Conservation (phyloP, 73 alveolate genomes). For the Paramecium primaurelia region DNA sequence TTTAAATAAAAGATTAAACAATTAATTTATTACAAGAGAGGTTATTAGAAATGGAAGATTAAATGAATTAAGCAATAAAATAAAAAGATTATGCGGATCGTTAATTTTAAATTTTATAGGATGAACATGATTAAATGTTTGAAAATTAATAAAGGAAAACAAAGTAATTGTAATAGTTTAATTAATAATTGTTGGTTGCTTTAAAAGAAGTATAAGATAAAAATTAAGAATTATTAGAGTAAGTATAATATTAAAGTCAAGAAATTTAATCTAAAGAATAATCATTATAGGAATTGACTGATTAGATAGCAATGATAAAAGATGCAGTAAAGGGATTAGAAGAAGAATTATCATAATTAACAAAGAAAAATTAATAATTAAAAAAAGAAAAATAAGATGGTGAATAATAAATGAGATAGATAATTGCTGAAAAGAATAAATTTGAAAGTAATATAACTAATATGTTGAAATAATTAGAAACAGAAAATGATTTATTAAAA, state of each 20-base stretch:
- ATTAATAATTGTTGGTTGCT: slow-evolving; percentile 14
- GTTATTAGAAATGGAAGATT: neutral
- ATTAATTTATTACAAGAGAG: neutral
- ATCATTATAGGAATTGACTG: neutral
- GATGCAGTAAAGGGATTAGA: slow-evolving; percentile 25
- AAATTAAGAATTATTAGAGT: slow-evolving; percentile 32
- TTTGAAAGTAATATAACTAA: neutral
- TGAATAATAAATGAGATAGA: neutral
- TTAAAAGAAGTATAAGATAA: slow-evolving; percentile 31
- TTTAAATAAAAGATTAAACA: slow-evolving; percentile 21
- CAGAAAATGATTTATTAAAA: slow-evolving; percentile 17
- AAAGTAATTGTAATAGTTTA: slow-evolving; percentile 10
- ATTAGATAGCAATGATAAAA: neutral
- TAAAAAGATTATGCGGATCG: slow-evolving; percentile 8
- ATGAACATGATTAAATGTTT: slow-evolving; percentile 47
- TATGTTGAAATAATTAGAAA: neutral
- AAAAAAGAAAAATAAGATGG: neutral
- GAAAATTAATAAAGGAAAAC: slow-evolving; percentile 25
- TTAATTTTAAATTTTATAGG: neutral
- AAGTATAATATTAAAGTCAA: neutral
- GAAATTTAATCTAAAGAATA: neutral
- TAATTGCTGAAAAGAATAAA: neutral
- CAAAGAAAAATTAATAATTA: neutral
- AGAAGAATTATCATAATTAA: neutral
- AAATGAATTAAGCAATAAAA: neutral